A percentile compares a stretch with the other conserved stretches of the same genome.
These are phyloP conservation scores for Stramenopiles sp. DNA, from an alignment of 352 stramenopile species.

Conservation along the genomic window DNA sequence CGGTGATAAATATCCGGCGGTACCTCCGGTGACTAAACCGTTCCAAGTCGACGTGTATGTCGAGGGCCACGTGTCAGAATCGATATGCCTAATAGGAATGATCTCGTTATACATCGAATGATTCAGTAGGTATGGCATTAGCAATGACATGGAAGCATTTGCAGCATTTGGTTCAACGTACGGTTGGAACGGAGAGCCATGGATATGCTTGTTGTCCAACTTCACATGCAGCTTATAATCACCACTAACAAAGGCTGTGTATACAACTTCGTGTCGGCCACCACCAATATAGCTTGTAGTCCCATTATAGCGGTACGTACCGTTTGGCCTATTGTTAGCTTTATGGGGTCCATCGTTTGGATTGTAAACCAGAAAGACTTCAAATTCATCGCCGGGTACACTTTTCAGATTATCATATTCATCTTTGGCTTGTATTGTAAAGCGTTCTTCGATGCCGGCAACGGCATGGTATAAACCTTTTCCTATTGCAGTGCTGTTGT, in stretches of 20 bases:
- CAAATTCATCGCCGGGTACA: not conserved
- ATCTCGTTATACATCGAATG: not conserved
- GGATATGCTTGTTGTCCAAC: slow-evolving; percentile 28
- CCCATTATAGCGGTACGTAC: slow-evolving; percentile 20
- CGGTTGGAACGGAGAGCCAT: slow-evolving; percentile 24
- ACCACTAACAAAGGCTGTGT: slow-evolving; percentile 16
- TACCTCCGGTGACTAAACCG: not conserved
- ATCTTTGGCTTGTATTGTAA: slow-evolving; percentile 26
- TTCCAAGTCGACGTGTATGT: not conserved
- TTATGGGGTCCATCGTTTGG: slow-evolving; percentile 13
- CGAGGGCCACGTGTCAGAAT: not conserved
- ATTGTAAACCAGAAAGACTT: slow-evolving; percentile 8
- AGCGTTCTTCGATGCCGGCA: slow-evolving; percentile 17
- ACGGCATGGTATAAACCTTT: slow-evolving; percentile 22
- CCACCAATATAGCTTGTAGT: slow-evolving; percentile 17
- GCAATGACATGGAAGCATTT: not conserved
- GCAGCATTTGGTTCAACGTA: slow-evolving; percentile 16
- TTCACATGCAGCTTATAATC: slow-evolving; percentile 28
- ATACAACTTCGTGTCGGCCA: slow-evolving; percentile 16
- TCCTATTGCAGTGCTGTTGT: slow-evolving; percentile 26
- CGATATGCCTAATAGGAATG: not conserved
- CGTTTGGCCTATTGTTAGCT: not conserved
- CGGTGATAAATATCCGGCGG: not conserved
- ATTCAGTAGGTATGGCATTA: not conserved
- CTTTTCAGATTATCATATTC: not conserved